Conservation (phyloP, 1,139 yeast genomes). For the Kodamaea suecica region DNA sequence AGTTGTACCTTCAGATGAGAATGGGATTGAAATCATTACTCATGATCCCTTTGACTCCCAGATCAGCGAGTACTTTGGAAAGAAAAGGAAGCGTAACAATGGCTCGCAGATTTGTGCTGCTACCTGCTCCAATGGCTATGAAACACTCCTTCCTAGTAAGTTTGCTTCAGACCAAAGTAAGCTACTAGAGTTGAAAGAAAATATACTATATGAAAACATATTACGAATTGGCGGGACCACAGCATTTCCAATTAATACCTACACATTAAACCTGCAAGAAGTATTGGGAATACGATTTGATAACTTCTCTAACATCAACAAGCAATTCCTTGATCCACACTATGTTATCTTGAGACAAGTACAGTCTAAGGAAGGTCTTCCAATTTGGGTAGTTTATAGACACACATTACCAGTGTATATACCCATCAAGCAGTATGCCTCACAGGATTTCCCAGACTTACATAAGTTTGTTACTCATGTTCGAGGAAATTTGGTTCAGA, state of each 20-base stretch:
- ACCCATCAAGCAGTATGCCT: constrained; percentile 18
- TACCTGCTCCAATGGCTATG: too few relatives aligned
- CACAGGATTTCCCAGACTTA: constrained; percentile 9
- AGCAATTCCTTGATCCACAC: constrained; percentile 30
- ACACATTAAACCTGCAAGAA: constrained; percentile 13
- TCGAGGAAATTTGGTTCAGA: constrained; percentile 19
- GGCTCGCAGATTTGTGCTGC: too few relatives aligned
- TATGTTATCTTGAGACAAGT: constrained; percentile 34
- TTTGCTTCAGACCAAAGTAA: not conserved
- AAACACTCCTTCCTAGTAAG: too few relatives aligned
- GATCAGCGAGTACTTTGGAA: constrained; percentile 7
- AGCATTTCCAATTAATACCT: constrained; percentile 38
- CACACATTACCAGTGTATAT: constrained; percentile 38
- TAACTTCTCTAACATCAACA: constrained; percentile 20
- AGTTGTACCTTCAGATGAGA: not conserved
- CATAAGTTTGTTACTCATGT: constrained; percentile 17
- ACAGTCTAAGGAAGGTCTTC: constrained; percentile 5
- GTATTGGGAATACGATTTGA: constrained; percentile 38
- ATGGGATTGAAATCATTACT: constrained; percentile 4
- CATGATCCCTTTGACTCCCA: constrained; percentile 9
- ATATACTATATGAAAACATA: constrained; percentile 37
- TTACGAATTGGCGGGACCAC: constrained; percentile 40
- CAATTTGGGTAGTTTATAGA: constrained; percentile 31
- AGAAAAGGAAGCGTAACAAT: constrained; percentile 2
- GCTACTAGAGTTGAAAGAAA: constrained; percentile 25